phyloP scores from a whole-genome alignment of 495 filamentous ascomycete genomes.

The Aspergillus nanangensis region DNA sequence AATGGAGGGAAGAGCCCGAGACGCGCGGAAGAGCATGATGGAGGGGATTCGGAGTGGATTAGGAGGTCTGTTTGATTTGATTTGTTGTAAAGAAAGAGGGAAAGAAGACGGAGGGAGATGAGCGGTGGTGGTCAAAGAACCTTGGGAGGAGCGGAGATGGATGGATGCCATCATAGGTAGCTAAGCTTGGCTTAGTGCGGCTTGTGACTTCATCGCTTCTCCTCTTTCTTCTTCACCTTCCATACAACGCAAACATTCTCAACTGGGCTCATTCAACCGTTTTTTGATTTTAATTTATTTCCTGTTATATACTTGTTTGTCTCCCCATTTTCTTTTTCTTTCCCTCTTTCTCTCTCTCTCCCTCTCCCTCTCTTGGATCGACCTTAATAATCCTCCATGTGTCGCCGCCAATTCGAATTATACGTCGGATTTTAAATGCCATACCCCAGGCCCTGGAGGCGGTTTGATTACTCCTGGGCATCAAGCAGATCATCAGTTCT shows the following conservation, averaged over 20 bases:
- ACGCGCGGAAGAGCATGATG: conserved; percentile 31
- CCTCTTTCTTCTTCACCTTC: too few species aligned
- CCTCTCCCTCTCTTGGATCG: neutral
- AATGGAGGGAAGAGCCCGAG: conserved; percentile 17
- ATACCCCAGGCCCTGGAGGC: neutral
- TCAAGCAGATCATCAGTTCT: neutral
- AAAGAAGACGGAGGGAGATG: neutral
- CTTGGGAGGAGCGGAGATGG: neutral
- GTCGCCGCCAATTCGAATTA: neutral
- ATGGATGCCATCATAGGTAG: conserved; percentile 13
- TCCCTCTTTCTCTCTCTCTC: neutral
- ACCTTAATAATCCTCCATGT: neutral
- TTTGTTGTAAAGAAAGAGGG: too few species aligned
- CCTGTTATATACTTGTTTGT: too few species aligned
- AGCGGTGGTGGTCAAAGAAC: neutral
- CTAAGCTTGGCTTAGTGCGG: conserved; percentile 7
- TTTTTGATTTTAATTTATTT: too few species aligned
- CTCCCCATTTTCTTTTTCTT: neutral
- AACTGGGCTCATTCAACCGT: too few species aligned
- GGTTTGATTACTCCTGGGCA: neutral
- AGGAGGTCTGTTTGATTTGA: neutral
- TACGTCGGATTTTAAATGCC: neutral
- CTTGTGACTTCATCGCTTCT: too few species aligned
- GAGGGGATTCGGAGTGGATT: neutral
- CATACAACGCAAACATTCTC: too few species aligned